Evolutionary conservation across 1,139 yeast genomes (phyloP), one percentile per base, ranked within the genome.

Genomic region (Saccharomyces hybrid): DNA sequence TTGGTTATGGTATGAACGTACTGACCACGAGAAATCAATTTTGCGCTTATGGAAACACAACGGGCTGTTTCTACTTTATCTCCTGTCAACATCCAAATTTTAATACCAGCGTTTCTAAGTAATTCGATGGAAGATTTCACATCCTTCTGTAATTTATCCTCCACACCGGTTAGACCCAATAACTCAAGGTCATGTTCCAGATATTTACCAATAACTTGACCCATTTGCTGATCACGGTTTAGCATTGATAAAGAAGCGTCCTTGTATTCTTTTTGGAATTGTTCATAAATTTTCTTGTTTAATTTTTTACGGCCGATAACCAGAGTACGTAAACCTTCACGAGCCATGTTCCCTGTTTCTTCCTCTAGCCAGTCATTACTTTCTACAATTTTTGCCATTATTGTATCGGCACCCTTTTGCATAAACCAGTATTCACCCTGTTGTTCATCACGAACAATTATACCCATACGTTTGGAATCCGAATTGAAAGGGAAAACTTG

Each of bases 31-130:
- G 96, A 80, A 48, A 95, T 93, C 55, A 95, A 80, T 65, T 91
- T 84, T 26, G 98, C 95, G 68, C 96, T 88, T 16, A 95, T 88
- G 26, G 98, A 90, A 41, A 95, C 97, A 77, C 99, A 93, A 58
- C 89, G 82, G 0, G 99, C 99, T 0, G 99, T 95, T 71, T 95
- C 99, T 7, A 93, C 98, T 69, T 95, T 95, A 69, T 95, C 99
- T 60, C 99, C 99, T 0, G 99, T 95, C 51, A 95, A 76, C 99
- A 95, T 95, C 99, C 99, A 95, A 52, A 95, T 93, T 65, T 89
- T 89, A 56, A 95, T 83, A 1, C 99, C 99, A 0, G 99, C 99
- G 72, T 95, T 93, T 62, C 99, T 78, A 60, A 95, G 76, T 42
- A 93, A 76, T 72, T 95, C 99, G 57, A 95, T 84, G 0, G 97